These are phyloP conservation scores for Danielia reshetovae DNA, from an alignment of 805 yeast species.

Conservation along the genomic window DNA sequence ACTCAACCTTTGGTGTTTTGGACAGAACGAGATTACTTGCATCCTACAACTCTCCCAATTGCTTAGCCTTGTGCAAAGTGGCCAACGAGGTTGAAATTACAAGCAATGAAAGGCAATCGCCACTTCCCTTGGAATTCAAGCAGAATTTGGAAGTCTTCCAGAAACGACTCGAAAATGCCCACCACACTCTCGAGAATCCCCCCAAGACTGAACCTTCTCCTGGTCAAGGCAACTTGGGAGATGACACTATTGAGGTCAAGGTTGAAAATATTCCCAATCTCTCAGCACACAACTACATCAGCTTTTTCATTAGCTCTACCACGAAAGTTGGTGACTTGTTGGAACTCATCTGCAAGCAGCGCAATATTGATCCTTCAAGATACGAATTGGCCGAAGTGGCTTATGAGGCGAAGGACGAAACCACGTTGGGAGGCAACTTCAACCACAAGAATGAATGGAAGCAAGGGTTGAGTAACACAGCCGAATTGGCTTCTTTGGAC, in stretches of 20 bases:
- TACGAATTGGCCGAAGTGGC: constrained; percentile 23
- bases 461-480: constrained; percentile 7
- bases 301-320: constrained; percentile 11
- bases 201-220: background rate
- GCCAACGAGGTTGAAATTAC: constrained; percentile 38
- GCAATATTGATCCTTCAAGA: constrained; percentile 23
- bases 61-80: constrained; percentile 71
- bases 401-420: background rate
- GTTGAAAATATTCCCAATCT: constrained; percentile 11
- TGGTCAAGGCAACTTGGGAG: background rate
- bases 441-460: constrained; percentile 2
- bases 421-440: constrained; percentile 3
- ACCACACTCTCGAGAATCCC: too few relatives aligned
- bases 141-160: constrained; percentile 16
- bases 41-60: constrained; percentile 72
- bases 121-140: constrained; percentile 45
- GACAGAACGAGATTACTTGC: constrained; percentile 63
- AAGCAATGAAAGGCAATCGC: constrained; percentile 50
- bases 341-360: constrained; percentile 24
- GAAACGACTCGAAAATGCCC: background rate
- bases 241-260: constrained; percentile 12
- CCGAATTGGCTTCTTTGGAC: constrained; percentile 11
- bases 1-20: constrained; percentile 77
- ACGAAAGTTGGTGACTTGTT: constrained; percentile 15
- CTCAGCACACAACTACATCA: constrained; percentile 9